Evolutionary conservation across 1,284 basidiomycete species (phyloP), one percentile per base, ranked within the genome.

Genomic region (Puccinia coronata): DNA sequence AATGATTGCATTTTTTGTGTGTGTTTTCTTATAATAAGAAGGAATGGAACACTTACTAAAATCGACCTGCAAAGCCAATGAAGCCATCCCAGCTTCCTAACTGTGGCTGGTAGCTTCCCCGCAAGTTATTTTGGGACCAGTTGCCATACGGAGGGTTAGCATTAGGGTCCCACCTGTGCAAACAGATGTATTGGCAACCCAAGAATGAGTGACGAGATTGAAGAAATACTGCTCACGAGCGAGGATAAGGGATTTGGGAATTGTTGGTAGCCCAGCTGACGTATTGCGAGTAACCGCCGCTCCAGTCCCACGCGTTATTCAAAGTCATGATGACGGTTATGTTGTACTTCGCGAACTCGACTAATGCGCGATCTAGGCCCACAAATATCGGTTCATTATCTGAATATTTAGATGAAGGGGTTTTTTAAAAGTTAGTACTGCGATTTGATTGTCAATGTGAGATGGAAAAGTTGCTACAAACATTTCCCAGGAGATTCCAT

Each of bases 271-370:
- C 83, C 83, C 83, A 84, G 57, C 81, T 82, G 57, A 83, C 81
- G 69, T 84, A 82, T 67, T 82, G 82, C 16, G 73, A 57, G 41
- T 69, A 82, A 6, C 72, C 70, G 28, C 70, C 70, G 25, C 65
- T 57, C 65, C 70, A 73, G n/a, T 82, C 79, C 57, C 82, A 80
- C 61, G 82, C 82, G 71, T 83, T 67, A 72, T 81, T 63, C 34
- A 84, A 75, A 71, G 83, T 83, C 83, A 84, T 82, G 31, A 83
- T 82, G 8, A 83, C 82, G 20, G 83, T 71, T 59, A 84, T 84
- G n/a, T 82, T 82, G 25, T 83, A 67, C 73, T 82, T 82, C 0
- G 74, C 49, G 72, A 83, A 83, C 55, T 83, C 84, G 20, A 82
- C 83, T 43, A 84, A 53, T 39, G 82, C 82, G 36, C 83, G 61